Base-by-base conservation (phyloP, 192 early-diverging fungal species). In the Cetraspora pellucida region DNA sequence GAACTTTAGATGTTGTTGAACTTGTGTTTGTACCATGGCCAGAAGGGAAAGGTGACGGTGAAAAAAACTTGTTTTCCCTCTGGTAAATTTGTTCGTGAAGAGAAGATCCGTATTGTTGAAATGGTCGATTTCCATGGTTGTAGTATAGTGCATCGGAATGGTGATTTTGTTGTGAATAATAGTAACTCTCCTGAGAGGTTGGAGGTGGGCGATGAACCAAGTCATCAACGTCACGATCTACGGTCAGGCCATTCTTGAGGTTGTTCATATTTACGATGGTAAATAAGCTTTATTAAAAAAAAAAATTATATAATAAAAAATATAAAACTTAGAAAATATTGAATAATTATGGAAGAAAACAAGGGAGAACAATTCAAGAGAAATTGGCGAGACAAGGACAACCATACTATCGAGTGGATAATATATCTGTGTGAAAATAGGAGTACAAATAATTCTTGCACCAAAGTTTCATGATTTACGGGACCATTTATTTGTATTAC, bases 121-220 rank as follows among this genome's bases (percentile, higher is more conserved):
- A 54, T 58, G 1, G 71, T 54, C 3, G 71, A 73, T 58, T 50
- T 58, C 3, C 55, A 17, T 28, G 28, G 58, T 55, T 54, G 71
- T n/a, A n/a, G 49, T 44, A 31, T 14, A 49, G 27, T 30, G 68
- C 13, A 3, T 70, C 3, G 10, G 27, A 17, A 1, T 45, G 19
- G 23, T 23, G 37, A 30, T 31, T 14, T 43, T 54, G 55, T 58
- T 73, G 52, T 28, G 73, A 59, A 50, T 75, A 75, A 46, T 75
- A 17, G 30, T 75, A 75, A 37, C 73, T 59, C 45, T 75, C 73
- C 30, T 75, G 73, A 25, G 73, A 75, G 13, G 43, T 44, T 14
- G 73, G 73, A 28, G 43, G 73, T 28, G 73, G 73, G 27, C 73
- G 73, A 75, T 44, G 73, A 6, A 73, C 23, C 11, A 54, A 54